Evolutionary conservation across 371 early-diverging fungal genomes (phyloP), one percentile per base, ranked within the genome.

Genomic region (Conidiobolus incongruus): DNA sequence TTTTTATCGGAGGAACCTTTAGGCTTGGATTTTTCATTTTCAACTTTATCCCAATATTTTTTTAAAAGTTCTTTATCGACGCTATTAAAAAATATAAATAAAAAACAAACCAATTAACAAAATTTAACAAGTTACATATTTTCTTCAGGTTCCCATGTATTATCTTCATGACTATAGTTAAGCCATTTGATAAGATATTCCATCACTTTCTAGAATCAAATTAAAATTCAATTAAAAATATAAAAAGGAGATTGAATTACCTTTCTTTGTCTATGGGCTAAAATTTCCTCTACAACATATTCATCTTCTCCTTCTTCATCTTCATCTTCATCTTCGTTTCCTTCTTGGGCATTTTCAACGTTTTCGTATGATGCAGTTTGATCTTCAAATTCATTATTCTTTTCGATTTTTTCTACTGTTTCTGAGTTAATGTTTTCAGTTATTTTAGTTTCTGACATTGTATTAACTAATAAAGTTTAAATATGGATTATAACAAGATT

Each of bases 111-210:
- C n/a, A n/a, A n/a, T n/a, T n/a, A n/a, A 11, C 10, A 8, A 33
- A 6, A 33, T 5, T 2, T 4, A 10, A 40, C 4, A 33, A 30
- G 11, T 7, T 34, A 43, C 43, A 43, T 43, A 29, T 43, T 43
- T 13, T 43, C 43, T 43, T 43, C 43, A n/a, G 8, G 16, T 15
- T 43, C 43, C 43, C 43, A 43, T 15, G 43, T 43, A 19, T 43
- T 43, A 33, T 43, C 43, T 13, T 30, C 43, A 19, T 43, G 20
- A 13, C 33, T 13, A 30, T 33, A 43, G 6, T 34, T 34, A 33
- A 33, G 43, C 43, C 43, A 43, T 43, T 43, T 43, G 11, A 43
- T 43, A 7, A 33, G 15, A 19, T 43, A 43, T 31, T 19, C 6
- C 17, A 16, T 33, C 6, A 31, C 43, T n/a, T 34, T 34, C 43